Percentiles rank a stretch among this genome's conserved stretches.
Evolutionary conservation across 345 rosid species (phyloP).

Genomic region (Eucalyptus sideroxylon): DNA sequence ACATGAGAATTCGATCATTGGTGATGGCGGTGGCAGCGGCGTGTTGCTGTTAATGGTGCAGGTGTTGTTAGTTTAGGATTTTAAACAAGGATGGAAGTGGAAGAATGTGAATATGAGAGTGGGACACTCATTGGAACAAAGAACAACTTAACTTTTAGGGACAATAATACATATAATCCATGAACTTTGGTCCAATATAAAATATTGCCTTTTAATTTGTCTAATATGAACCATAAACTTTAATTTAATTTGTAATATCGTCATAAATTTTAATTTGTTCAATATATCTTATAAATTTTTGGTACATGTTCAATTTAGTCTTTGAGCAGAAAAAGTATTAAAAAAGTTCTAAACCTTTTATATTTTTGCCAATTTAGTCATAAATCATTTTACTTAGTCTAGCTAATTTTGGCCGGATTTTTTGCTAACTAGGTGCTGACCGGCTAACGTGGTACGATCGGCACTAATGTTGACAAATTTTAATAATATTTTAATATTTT

Average conservation of each 20-base stretch:
- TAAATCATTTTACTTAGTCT: no score
- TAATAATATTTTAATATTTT: no score
- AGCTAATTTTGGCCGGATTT: no score
- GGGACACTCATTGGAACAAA: neutral
- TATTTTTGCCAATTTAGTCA: no score
- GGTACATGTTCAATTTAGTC: neutral
- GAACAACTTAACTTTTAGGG: neutral
- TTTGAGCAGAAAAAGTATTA: fast-evolving
- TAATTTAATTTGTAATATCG: neutral
- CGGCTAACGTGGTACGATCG: fast-evolving
- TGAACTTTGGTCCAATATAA: neutral
- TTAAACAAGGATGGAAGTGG: neutral
- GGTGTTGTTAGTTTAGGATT: neutral
- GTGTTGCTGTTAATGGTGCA: neutral
- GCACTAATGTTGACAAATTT: fast-evolving
- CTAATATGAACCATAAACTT: neutral
- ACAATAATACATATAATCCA: fast-evolving
- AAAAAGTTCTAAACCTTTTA: no score
- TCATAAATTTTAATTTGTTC: neutral
- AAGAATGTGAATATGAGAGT: neutral
- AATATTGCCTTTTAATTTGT: neutral
- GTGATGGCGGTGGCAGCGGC: neutral
- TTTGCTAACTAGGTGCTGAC: fast-evolving
- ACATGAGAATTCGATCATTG: neutral
- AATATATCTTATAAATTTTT: neutral